A percentile compares a stretch with the other conserved stretches of the same genome.
Conservation (phyloP, 768 basidiomycete species). For the Rhizopogon vesiculosus region DNA sequence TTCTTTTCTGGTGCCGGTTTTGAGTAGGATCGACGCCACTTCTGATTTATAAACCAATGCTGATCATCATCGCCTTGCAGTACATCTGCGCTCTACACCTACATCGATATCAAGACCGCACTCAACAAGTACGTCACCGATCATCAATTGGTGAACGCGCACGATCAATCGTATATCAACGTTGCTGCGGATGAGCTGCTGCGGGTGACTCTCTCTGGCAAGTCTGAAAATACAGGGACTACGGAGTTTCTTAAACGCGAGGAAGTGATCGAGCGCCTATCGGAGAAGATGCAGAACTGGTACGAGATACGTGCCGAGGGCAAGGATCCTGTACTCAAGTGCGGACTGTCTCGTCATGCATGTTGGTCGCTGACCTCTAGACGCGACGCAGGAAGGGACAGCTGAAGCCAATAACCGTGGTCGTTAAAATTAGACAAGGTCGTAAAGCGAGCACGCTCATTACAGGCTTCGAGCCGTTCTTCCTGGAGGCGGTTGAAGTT, state of each 20-base stretch:
- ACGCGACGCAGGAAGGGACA: constrained; percentile 61
- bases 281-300: constrained; percentile 74
- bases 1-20: constrained; percentile 63
- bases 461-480: constrained; percentile 76
- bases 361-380: background rate
- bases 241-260: constrained; percentile 64
- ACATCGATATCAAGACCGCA: constrained; percentile 48
- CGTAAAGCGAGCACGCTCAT: constrained; percentile 74
- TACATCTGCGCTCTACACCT: constrained; percentile 47
- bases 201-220: constrained; percentile 30
- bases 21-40: constrained; percentile 38
- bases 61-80: constrained; percentile 31
- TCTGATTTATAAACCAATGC: constrained; percentile 5
- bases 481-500: constrained; percentile 63
- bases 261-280: constrained; percentile 49
- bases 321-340: constrained; percentile 59
- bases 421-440: constrained; percentile 71
- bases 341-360: constrained; percentile 13
- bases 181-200: constrained; percentile 46
- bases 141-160: constrained; percentile 58
- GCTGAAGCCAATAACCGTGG: constrained; percentile 64
- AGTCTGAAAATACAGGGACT: constrained; percentile 22
- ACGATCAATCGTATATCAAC: constrained; percentile 67
- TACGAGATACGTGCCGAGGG: constrained; percentile 56
- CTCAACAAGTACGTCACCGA: constrained; percentile 61